phyloP scores from a whole-genome alignment of 257 asterid species.

The Jacaranda mimosifolia region DNA sequence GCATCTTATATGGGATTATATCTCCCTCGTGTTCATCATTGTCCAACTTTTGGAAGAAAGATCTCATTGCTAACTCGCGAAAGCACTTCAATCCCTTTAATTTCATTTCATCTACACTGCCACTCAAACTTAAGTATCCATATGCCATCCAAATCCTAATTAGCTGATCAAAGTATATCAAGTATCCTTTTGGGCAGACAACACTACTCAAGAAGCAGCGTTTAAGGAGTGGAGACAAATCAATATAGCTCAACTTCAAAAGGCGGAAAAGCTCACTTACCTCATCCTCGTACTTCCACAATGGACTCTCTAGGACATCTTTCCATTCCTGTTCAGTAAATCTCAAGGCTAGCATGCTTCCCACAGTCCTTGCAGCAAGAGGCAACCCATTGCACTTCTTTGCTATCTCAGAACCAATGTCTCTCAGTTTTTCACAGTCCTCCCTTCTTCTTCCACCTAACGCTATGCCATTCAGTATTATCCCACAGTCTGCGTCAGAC shows the following conservation, averaged over 20 bases:
- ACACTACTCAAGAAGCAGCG: background rate
- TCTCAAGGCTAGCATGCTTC: background rate
- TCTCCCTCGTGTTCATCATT: background rate
- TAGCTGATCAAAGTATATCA: background rate
- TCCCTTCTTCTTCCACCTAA: background rate
- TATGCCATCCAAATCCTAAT: conserved; percentile 3
- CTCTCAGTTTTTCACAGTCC: background rate
- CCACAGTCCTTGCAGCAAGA: background rate
- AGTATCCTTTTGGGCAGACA: background rate
- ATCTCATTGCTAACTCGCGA: background rate
- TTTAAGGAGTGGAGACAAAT: background rate
- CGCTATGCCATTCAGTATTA: background rate
- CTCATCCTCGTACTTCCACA: background rate
- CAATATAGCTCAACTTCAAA: background rate
- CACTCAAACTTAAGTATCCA: background rate
- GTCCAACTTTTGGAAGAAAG: background rate
- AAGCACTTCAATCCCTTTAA: background rate
- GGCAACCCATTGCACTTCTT: conserved; percentile 3
- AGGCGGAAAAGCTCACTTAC: background rate
- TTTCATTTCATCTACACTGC: background rate
- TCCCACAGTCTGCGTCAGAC: background rate
- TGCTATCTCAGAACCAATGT: background rate
- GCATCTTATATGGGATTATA: background rate
- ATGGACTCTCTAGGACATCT: background rate
- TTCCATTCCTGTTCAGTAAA: background rate